Percentiles rank a stretch among this genome's conserved stretches.
Evolutionary conservation across 2,329 filamentous ascomycete species (phyloP).

Genomic region (Aspergillus texensis): DNA sequence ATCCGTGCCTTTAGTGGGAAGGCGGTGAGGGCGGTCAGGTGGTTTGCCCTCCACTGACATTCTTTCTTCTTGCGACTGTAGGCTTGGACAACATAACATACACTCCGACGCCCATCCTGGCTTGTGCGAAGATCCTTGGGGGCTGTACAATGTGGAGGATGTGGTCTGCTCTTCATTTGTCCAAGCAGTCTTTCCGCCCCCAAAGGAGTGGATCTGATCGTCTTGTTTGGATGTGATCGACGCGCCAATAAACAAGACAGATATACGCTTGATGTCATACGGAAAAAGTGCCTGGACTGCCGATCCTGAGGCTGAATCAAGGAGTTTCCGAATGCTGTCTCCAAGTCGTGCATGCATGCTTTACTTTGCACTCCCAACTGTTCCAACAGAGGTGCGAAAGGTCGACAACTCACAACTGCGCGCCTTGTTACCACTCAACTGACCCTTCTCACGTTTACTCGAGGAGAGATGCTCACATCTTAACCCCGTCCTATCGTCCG

Average conservation of each 20-base stretch:
- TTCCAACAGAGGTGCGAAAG: not conserved
- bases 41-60: too few relatives aligned
- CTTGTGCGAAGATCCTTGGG: too few relatives aligned
- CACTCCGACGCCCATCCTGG: too few relatives aligned
- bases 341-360: too few relatives aligned
- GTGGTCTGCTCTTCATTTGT: not conserved
- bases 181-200: not conserved
- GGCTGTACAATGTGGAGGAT: too few relatives aligned
- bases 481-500: not conserved
- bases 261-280: not conserved
- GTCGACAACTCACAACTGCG: not conserved
- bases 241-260: not conserved
- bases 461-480: not conserved
- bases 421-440: not conserved
- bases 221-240: not conserved
- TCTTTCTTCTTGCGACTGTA: too few relatives aligned
- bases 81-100: too few relatives aligned
- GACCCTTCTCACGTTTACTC: not conserved
- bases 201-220: not conserved
- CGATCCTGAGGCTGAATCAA: not conserved
- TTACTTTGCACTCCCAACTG: not conserved
- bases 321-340: not conserved
- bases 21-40: too few relatives aligned
- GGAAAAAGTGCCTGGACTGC: not conserved
- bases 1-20: too few relatives aligned